A percentile compares a stretch with the other conserved stretches of the same genome.
Evolutionary conservation across 2,329 filamentous ascomycete genomes (phyloP).

Genomic region (Colletotrichum musicola): DNA sequence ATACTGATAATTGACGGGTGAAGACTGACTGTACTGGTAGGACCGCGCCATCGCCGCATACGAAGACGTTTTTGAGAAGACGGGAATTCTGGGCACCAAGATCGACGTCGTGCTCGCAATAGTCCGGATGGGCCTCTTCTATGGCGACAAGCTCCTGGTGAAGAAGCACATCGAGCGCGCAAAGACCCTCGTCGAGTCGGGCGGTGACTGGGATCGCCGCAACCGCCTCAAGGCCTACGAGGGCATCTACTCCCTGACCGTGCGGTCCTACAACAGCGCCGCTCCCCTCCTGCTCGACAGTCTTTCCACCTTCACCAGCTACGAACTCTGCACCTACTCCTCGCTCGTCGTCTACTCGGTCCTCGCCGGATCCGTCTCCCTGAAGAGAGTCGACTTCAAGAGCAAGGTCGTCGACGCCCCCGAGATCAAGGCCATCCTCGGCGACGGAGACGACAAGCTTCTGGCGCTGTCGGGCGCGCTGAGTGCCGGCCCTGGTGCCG

Average conservation of each 20-base stretch:
- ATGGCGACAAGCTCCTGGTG: constrained; percentile 90
- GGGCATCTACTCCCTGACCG: constrained; percentile 90
- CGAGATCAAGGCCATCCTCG: constrained; percentile 97
- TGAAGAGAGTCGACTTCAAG: constrained; percentile 99
- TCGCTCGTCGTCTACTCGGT: constrained; percentile 95
- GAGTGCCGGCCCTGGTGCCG: constrained; percentile 84
- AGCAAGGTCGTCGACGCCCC: constrained; percentile 98
- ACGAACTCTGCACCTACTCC: constrained; percentile 98
- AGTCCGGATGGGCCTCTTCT: constrained; percentile 95
- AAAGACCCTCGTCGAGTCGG: constrained; percentile 89
- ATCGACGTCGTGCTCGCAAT: constrained; percentile 97
- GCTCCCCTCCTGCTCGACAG: constrained; percentile 96
- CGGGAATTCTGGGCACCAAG: constrained; percentile 94
- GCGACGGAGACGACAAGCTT: constrained; percentile 88
- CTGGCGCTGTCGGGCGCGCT: constrained; percentile 83
- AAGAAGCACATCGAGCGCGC: constrained; percentile 95
- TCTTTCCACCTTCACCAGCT: constrained; percentile 97
- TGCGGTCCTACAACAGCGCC: constrained; percentile 89
- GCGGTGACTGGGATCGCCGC: constrained; percentile 97
- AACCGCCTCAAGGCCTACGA: constrained; percentile 99
- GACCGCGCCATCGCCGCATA: constrained; percentile 94
- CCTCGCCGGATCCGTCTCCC: constrained; percentile 90
- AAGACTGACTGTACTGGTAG: constrained; percentile 58
- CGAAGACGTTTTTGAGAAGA: constrained; percentile 96
- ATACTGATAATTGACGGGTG: not conserved